Evolutionary conservation across 1,139 yeast genomes (phyloP), one percentile per base, ranked within the genome.

Genomic region (Blastobotrys buckinghamii): DNA sequence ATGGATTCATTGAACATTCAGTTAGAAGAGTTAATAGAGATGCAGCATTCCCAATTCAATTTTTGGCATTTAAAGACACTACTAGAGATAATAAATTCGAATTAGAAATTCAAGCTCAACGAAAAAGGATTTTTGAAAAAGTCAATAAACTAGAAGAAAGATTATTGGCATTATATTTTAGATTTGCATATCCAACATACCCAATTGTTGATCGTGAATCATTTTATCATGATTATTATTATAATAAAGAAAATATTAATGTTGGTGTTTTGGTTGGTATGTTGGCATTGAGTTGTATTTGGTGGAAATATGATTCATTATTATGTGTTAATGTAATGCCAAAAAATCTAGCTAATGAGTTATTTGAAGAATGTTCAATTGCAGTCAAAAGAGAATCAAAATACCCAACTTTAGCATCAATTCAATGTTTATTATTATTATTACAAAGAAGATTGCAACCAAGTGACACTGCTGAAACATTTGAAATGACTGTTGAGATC

Each of bases 331-430:
- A 62, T 45, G 57, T 58, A 4, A 62, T 67, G 50, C 70, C 70
- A 1, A 53, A 56, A 15, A 59, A 60, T 20, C 53, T 67, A 30
- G 56, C 60, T 13, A 56, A 55, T 19, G 58, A 61, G 29, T 53
- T 67, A 13, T 67, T 63, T 58, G 55, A 55, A 8, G 63, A 64
- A 44, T 63, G 69, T 44, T 54, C 56, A 5, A 53, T 55, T n/a
- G 61, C 66, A 2, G 60, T 67, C 6, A 66, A 66, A 19, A 58
- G 68, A 10, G 69, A 67, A 36, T 50, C 63, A 30, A 53, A 57
- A 33, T 64, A 63, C 35, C 71, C 77, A 20, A 69, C 72, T 44
- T 59, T 74, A 36, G 68, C 69, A 40, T 69, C 79, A 19, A 68
- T 70, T 66, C 73, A 74, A 40, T 73, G 72, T 39, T 63, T 71